Evolutionary conservation across 148 eudicot species (phyloP).

Genomic region (Fallopia convolvulus): DNA sequence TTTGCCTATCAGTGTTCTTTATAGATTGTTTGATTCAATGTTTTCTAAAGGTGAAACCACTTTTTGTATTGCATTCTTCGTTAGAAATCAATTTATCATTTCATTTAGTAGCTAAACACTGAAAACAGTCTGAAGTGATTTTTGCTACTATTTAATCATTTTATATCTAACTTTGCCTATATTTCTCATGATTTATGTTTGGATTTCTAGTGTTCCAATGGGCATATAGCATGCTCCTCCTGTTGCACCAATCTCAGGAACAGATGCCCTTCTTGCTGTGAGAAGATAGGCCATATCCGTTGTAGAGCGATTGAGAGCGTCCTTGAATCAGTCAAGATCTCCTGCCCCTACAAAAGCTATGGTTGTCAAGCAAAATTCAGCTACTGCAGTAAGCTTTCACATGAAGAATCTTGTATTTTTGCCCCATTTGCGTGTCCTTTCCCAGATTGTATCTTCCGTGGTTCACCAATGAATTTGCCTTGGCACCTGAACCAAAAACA

Average conservation of each 20-base stretch:
- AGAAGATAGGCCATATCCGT: conserved; percentile 18
- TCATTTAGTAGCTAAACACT: background rate
- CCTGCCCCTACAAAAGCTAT: conserved; percentile 24
- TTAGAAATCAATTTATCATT: background rate
- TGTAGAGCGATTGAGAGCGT: conserved; percentile 25
- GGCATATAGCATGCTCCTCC: conserved; percentile 14
- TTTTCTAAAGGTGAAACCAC: no score
- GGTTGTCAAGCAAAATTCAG: conserved; percentile 30
- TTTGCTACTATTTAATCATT: background rate
- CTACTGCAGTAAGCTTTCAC: conserved; percentile 20
- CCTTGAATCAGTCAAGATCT: conserved; percentile 24
- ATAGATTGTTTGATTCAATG: background rate
- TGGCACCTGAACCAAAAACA: conserved; percentile 38
- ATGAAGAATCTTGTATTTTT: conserved; percentile 29
- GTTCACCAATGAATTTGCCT: conserved; percentile 26
- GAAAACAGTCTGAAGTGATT: background rate
- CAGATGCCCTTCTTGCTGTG: conserved; percentile 10
- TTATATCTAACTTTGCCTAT: background rate
- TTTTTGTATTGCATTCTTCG: background rate
- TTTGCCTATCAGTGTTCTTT: background rate
- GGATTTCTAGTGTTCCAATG: conserved; percentile 13
- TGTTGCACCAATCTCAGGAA: conserved; percentile 16
- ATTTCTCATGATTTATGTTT: background rate
- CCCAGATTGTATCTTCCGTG: conserved; percentile 26
- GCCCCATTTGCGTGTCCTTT: conserved; percentile 51